Percentiles rank a stretch among this genome's conserved stretches.
These are phyloP conservation scores for Citrus inodora DNA, from an alignment of 345 rosid species.

Conservation along the genomic window DNA sequence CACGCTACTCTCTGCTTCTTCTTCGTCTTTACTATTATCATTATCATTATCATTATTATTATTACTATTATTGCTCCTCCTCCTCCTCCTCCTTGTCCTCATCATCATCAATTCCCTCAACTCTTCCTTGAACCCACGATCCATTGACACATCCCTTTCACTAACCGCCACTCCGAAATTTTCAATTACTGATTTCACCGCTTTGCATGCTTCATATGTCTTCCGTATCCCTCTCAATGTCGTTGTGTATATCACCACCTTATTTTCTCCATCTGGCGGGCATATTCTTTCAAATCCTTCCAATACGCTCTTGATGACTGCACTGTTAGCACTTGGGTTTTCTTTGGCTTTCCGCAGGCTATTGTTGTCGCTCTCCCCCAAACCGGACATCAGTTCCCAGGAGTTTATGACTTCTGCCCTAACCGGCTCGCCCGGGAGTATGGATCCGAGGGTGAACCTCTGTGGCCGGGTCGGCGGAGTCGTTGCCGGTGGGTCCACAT, in stretches of 20 bases:
- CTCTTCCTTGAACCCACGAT: conserved; percentile 69
- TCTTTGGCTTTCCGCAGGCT: conserved; percentile 71
- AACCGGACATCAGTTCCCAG: conserved; percentile 92
- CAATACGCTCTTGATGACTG: not conserved
- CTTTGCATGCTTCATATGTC: conserved; percentile 81
- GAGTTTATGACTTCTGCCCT: conserved; percentile 60
- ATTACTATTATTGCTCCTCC: too few species aligned
- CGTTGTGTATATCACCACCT: conserved; percentile 75
- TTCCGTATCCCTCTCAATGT: conserved; percentile 68
- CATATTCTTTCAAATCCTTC: conserved; percentile 34
- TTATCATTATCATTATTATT: too few species aligned
- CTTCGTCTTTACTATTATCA: conserved; percentile 26
- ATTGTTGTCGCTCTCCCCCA: conserved; percentile 54
- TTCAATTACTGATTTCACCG: conserved; percentile 54
- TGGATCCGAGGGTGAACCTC: conserved; percentile 45
- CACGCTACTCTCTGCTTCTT: conserved; percentile 14
- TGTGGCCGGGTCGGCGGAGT: conserved; percentile 50
- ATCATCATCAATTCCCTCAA: conserved; percentile 40
- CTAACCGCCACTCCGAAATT: conserved; percentile 44
- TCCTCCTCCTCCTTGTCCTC: too few species aligned
- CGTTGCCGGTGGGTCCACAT: conserved; percentile 68
- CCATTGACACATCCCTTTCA: conserved; percentile 88
- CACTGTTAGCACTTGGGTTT: conserved; percentile 24
- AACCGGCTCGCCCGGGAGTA: conserved; percentile 36
- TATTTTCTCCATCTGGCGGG: conserved; percentile 63